Evolutionary conservation across 2,329 filamentous ascomycete genomes (phyloP).

Genomic region (Fusarium humuli): DNA sequence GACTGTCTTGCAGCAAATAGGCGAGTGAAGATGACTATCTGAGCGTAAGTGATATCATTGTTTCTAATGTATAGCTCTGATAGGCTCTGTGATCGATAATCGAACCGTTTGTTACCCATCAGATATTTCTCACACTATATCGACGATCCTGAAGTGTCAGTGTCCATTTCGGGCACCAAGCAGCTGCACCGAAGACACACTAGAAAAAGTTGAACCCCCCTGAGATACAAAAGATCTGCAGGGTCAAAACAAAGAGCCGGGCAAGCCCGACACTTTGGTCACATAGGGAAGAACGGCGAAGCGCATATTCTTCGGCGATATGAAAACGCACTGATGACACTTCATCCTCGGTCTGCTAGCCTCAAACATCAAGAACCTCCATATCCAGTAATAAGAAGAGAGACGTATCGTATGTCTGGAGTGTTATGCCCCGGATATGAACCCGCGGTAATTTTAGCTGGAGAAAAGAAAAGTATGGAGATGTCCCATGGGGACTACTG

Average conservation of each 20-base stretch:
- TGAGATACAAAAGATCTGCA: constrained; percentile 20
- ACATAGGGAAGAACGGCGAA: constrained; percentile 3
- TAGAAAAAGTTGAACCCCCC: constrained; percentile 11
- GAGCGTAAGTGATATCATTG: constrained; percentile 11
- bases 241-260: constrained; percentile 16
- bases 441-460: constrained; percentile 16
- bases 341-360: constrained; percentile 17
- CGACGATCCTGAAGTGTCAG: constrained; percentile 11
- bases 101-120: neutral
- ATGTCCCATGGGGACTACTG: constrained; percentile 41
- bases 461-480: constrained; percentile 13
- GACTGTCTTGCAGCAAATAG: constrained; percentile 20
- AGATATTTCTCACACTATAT: neutral
- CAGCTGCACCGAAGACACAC: constrained; percentile 7
- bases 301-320: neutral
- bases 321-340: constrained; percentile 20
- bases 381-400: constrained; percentile 6
- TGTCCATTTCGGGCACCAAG: neutral
- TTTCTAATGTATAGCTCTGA: neutral
- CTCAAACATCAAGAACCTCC: constrained; percentile 5
- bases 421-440: constrained; percentile 24
- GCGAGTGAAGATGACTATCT: constrained; percentile 3
- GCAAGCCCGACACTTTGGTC: constrained; percentile 23
- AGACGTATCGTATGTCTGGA: constrained; percentile 38
- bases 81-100: neutral